phyloP scores from a whole-genome alignment of 495 filamentous ascomycete genomes.

The Neurospora sp. region DNA sequence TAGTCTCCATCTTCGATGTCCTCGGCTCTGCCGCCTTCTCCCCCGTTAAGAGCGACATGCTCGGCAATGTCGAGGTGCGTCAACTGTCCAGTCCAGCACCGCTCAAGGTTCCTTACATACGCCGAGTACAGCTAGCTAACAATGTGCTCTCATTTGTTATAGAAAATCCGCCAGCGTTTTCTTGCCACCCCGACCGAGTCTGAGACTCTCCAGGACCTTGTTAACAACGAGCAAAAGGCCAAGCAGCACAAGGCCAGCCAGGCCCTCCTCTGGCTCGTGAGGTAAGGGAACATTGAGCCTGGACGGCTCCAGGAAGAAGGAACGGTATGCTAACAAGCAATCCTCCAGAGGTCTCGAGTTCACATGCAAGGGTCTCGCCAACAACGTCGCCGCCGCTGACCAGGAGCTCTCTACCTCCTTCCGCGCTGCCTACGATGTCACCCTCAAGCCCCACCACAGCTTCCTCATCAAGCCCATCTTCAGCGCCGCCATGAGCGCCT shows the following conservation, averaged over 20 bases:
- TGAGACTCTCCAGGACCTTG: slow-evolving; percentile 71
- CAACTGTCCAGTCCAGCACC: not conserved
- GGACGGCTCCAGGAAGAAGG: not conserved
- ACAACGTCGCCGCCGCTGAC: slow-evolving; percentile 53
- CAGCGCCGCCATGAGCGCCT: slow-evolving; percentile 81
- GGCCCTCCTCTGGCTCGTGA: slow-evolving; percentile 82
- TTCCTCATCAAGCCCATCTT: slow-evolving; percentile 84
- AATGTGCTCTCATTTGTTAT: not conserved
- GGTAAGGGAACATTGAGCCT: slow-evolving; percentile 41
- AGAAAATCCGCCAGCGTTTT: slow-evolving; percentile 89
- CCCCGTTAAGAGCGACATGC: slow-evolving; percentile 82
- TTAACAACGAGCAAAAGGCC: slow-evolving; percentile 73
- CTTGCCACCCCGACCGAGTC: slow-evolving; percentile 67
- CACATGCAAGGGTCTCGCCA: slow-evolving; percentile 71
- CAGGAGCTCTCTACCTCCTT: slow-evolving; percentile 81
- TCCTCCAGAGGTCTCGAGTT: slow-evolving; percentile 74
- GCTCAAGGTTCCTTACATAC: not conserved
- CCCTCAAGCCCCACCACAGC: slow-evolving; percentile 84
- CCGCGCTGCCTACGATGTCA: slow-evolving; percentile 68
- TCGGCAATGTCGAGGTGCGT: slow-evolving; percentile 81
- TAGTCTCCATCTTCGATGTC: slow-evolving; percentile 79
- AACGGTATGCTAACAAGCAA: slow-evolving; percentile 3
- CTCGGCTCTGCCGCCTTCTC: slow-evolving; percentile 74
- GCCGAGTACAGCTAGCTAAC: slow-evolving; percentile 1
- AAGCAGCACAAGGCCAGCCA: slow-evolving; percentile 81